These are phyloP conservation scores for Debaryomyces subglobosus DNA, from an alignment of 1,139 yeast genomes.

Conservation along the genomic window DNA sequence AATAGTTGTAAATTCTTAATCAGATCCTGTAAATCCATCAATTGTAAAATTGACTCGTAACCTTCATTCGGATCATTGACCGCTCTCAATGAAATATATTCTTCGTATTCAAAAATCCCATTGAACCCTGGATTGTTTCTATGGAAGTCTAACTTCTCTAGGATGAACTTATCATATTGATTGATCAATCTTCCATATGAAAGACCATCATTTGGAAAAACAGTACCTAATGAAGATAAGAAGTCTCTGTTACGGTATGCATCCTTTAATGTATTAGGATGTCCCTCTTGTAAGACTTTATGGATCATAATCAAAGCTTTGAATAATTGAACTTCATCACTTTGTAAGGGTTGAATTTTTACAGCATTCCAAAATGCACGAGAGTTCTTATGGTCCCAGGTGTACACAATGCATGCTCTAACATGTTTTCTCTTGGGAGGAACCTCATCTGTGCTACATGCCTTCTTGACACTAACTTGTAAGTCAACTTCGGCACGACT, in stretches of 20 bases:
- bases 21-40: slow-evolving; percentile 84
- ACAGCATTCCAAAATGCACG: slow-evolving; percentile 86
- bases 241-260: slow-evolving; percentile 70
- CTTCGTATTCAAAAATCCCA: slow-evolving; percentile 96
- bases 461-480: slow-evolving; percentile 76
- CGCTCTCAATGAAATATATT: slow-evolving; percentile 82
- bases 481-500: slow-evolving; percentile 62
- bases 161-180: slow-evolving; percentile 72
- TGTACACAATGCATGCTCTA: slow-evolving; percentile 87
- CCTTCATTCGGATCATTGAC: slow-evolving; percentile 97
- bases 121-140: slow-evolving; percentile 85
- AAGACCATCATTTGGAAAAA: slow-evolving; percentile 43
- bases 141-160: slow-evolving; percentile 81
- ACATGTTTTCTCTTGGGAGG: slow-evolving; percentile 98
- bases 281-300: slow-evolving; percentile 96
- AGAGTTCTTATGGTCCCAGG: slow-evolving; percentile 94
- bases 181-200: slow-evolving; percentile 76
- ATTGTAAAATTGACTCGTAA: slow-evolving; percentile 82
- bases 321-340: slow-evolving; percentile 81
- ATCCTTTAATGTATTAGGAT: slow-evolving; percentile 79
- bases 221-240: slow-evolving; percentile 43
- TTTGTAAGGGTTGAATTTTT: slow-evolving; percentile 77
- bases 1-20: slow-evolving; percentile 80
- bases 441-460: slow-evolving; percentile 81
- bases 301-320: slow-evolving; percentile 88